Percentiles rank a stretch among this genome's conserved stretches.
Evolutionary conservation across 495 filamentous ascomycete genomes (phyloP).

Genomic region (Neurospora sp.): DNA sequence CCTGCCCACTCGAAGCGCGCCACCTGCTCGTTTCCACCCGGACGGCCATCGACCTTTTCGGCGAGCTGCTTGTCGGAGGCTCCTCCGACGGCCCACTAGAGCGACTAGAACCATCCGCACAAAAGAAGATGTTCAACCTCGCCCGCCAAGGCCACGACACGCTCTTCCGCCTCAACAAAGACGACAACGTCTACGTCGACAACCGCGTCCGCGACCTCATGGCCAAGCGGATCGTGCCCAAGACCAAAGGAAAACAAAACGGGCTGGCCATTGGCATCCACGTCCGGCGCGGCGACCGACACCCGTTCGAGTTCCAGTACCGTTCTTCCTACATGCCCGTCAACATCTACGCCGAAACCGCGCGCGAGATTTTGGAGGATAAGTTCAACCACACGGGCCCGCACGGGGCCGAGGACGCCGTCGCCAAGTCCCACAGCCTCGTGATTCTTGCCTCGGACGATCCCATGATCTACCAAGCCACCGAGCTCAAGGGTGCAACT

Average conservation of each 20-base stretch:
- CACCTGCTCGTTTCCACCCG: constrained; percentile 62
- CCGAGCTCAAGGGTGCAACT: constrained; percentile 39
- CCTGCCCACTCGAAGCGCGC: constrained; percentile 57
- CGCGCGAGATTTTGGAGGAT: constrained; percentile 32
- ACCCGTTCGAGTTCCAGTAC: constrained; percentile 57
- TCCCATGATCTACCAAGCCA: constrained; percentile 49
- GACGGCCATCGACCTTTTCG: constrained; percentile 47
- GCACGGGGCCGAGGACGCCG: constrained; percentile 18
- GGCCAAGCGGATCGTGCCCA: constrained; percentile 29
- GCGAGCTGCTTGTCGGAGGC: constrained; percentile 36
- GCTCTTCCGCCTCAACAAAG: constrained; percentile 49
- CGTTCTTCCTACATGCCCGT: constrained; percentile 58
- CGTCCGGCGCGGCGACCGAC: constrained; percentile 61
- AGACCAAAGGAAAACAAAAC: constrained; percentile 21
- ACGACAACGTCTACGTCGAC: constrained; percentile 46
- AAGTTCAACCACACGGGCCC: constrained; percentile 23
- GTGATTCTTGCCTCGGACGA: constrained; percentile 62
- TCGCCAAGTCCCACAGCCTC: constrained; percentile 29
- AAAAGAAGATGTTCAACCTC: constrained; percentile 45
- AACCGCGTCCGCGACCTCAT: constrained; percentile 38
- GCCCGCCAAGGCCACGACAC: constrained; percentile 52
- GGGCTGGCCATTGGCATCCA: constrained; percentile 54
- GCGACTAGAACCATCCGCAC: constrained; percentile 24
- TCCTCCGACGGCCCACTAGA: constrained; percentile 37
- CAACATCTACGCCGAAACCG: constrained; percentile 43